Evolutionary conservation across 2,329 filamentous ascomycete genomes (phyloP).

Genomic region (Aureobasidium leucospermi): DNA sequence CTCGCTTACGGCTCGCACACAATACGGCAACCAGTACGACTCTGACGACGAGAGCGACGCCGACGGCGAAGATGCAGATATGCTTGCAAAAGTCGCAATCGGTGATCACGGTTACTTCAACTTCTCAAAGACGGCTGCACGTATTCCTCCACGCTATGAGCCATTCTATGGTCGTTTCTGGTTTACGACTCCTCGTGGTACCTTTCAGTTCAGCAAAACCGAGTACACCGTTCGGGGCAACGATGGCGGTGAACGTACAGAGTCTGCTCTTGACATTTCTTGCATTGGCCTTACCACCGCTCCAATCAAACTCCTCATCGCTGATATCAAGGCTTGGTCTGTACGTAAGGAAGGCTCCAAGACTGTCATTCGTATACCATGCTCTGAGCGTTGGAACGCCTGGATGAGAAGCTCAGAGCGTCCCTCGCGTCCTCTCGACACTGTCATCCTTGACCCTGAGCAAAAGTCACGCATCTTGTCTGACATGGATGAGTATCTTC

Average conservation of each 20-base stretch:
- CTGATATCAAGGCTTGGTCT: slow-evolving; percentile 38
- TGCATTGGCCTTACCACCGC: slow-evolving; percentile 42
- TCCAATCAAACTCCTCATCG: slow-evolving; percentile 42
- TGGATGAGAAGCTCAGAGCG: slow-evolving; percentile 43
- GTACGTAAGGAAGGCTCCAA: slow-evolving; percentile 35
- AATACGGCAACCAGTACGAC: slow-evolving; percentile 28
- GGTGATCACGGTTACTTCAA: slow-evolving; percentile 40
- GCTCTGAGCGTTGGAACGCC: slow-evolving; percentile 25
- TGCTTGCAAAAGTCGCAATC: slow-evolving; percentile 24
- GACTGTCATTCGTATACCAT: slow-evolving; percentile 41
- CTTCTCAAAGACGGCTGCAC: slow-evolving; percentile 42
- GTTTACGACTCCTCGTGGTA: slow-evolving; percentile 26
- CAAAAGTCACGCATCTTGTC: slow-evolving; percentile 60
- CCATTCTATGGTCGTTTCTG: slow-evolving; percentile 42
- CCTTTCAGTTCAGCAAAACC: neutral
- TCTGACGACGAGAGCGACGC: slow-evolving; percentile 29
- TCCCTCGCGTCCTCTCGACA: slow-evolving; percentile 63
- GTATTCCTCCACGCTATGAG: slow-evolving; percentile 42
- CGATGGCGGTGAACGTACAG: neutral
- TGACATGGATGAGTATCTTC: slow-evolving; percentile 73
- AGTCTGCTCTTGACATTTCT: slow-evolving; percentile 31
- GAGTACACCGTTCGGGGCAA: neutral
- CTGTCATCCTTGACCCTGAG: slow-evolving; percentile 62
- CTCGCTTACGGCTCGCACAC: slow-evolving; percentile 34
- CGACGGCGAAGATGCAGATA: slow-evolving; percentile 19